Percentiles rank a stretch among this genome's conserved stretches.
These are phyloP conservation scores for Falciphora oryzae DNA, from an alignment of 2,329 filamentous ascomycete genomes.

Conservation along the genomic window DNA sequence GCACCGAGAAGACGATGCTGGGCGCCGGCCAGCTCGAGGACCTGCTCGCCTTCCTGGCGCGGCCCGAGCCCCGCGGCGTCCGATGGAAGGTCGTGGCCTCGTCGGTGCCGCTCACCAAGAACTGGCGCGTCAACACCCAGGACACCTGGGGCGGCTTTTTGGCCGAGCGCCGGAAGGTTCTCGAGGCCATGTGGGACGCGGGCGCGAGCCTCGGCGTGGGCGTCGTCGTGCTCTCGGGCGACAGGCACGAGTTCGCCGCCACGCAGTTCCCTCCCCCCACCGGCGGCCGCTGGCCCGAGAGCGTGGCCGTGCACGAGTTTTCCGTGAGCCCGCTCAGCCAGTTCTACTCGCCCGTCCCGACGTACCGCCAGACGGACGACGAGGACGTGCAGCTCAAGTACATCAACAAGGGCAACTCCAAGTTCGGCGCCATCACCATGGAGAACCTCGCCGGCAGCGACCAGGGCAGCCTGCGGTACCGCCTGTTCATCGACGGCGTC, in stretches of 20 bases:
- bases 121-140: constrained; percentile 81
- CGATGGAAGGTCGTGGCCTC: constrained; percentile 92
- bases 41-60: constrained; percentile 69
- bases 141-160: constrained; percentile 97
- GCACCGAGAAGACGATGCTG: constrained; percentile 76
- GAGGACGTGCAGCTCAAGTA: constrained; percentile 85
- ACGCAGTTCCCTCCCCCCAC: constrained; percentile 65
- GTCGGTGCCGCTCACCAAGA: constrained; percentile 93
- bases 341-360: constrained; percentile 82
- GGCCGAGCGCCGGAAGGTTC: constrained; percentile 67
- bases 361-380: constrained; percentile 74
- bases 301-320: constrained; percentile 77
- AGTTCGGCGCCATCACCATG: constrained; percentile 81
- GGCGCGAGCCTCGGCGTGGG: constrained; percentile 63
- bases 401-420: constrained; percentile 78
- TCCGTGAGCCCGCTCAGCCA: constrained; percentile 87
- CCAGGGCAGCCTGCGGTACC: constrained; percentile 72
- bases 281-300: constrained; percentile 56
- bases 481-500: constrained; percentile 73
- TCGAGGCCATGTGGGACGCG: constrained; percentile 90
- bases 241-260: constrained; percentile 94
- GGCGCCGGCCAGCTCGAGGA: constrained; percentile 73
- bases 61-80: constrained; percentile 67
- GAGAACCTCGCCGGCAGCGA: constrained; percentile 57
- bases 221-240: constrained; percentile 80